Conservation (phyloP, 148 eudicot genomes). For the Cornus controversa region DNA sequence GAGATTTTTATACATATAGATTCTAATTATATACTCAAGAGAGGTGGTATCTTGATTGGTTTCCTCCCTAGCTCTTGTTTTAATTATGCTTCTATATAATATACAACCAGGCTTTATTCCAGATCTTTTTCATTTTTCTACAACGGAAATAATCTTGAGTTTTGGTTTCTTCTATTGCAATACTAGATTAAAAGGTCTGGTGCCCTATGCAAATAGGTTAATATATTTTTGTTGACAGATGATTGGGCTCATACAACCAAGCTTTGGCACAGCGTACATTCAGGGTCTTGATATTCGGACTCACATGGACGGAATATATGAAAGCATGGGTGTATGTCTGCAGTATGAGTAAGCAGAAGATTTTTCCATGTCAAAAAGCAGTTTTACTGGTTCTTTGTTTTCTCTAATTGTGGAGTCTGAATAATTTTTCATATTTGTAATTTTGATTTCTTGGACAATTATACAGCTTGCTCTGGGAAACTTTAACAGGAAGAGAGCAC, state of each 20-base stretch:
- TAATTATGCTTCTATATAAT: neutral
- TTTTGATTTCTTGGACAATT: neutral
- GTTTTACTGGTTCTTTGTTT: slow-evolving; percentile 2
- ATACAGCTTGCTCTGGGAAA: slow-evolving; percentile 85
- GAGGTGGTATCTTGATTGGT: neutral
- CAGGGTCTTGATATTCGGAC: slow-evolving; percentile 68
- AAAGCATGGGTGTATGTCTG: slow-evolving; percentile 97
- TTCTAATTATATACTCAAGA: neutral
- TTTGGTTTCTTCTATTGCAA: neutral
- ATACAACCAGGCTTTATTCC: neutral
- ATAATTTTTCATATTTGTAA: neutral
- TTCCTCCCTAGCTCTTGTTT: neutral
- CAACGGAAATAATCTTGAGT: neutral
- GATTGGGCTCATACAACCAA: slow-evolving; percentile 89
- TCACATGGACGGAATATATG: slow-evolving; percentile 74
- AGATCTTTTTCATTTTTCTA: too few relatives aligned
- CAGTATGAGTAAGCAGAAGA: slow-evolving; percentile 76
- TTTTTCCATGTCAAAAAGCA: neutral
- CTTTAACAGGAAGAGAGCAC: slow-evolving; percentile 88
- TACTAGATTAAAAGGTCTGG: neutral
- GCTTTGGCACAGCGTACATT: slow-evolving; percentile 76
- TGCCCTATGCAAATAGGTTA: neutral
- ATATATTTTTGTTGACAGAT: slow-evolving; percentile 40
- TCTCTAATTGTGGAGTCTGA: neutral
- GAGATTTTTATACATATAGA: neutral